Evolutionary conservation across 169 alveolate species (phyloP).

Genomic region (Cardiosporidium cionae): DNA sequence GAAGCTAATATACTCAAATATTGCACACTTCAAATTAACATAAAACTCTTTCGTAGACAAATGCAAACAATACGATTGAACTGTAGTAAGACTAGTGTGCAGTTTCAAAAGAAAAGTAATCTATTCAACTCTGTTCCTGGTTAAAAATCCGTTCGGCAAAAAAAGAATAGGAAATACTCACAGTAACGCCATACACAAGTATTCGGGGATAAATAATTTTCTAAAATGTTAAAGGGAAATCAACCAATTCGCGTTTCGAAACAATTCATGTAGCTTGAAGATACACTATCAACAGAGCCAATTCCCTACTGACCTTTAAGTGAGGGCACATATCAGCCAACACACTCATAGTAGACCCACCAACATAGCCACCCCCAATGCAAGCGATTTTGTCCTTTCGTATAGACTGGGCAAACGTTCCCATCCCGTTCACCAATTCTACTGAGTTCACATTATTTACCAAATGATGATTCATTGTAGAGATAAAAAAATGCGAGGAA

Average conservation of each 20-base stretch:
- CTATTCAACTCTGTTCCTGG: not conserved
- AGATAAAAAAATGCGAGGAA: too few species aligned
- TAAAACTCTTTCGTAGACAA: too few species aligned
- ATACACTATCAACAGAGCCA: not conserved
- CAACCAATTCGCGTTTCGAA: not conserved
- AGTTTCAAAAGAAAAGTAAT: too few species aligned
- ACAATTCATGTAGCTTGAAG: not conserved
- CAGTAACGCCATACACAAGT: not conserved
- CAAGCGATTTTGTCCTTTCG: constrained; percentile 46
- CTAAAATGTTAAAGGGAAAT: not conserved
- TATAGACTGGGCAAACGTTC: not conserved
- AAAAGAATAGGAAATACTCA: not conserved
- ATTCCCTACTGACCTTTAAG: constrained; percentile 8
- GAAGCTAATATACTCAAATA: not conserved
- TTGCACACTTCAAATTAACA: not conserved
- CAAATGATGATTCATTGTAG: too few species aligned
- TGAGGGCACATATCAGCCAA: constrained; percentile 70
- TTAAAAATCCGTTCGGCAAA: not conserved
- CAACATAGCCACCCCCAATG: constrained; percentile 88
- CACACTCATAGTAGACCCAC: constrained; percentile 81
- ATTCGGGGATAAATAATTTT: not conserved
- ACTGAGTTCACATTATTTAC: too few species aligned
- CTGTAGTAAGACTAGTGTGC: too few species aligned
- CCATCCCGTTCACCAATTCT: too few species aligned
- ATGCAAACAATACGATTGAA: too few species aligned